Conservation (phyloP, 1,139 yeast species). For the Nakaseomyces kungkrabaensis region DNA sequence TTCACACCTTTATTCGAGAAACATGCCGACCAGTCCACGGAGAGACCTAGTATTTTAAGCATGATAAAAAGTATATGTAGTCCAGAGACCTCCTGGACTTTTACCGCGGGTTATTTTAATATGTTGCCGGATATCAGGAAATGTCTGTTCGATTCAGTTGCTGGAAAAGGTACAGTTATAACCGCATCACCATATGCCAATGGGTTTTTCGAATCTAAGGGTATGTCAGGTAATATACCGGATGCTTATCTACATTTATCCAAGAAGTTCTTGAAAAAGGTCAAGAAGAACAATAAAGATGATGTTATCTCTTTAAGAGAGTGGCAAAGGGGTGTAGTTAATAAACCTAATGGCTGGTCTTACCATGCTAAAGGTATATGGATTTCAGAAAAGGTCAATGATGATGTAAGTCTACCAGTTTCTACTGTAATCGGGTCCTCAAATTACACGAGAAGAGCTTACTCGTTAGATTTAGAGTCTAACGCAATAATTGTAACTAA, state of each 20-base stretch:
- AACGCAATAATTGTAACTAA: slow-evolving; percentile 72
- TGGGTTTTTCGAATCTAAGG: slow-evolving; percentile 79
- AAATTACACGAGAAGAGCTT: slow-evolving; percentile 85
- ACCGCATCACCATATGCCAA: slow-evolving; percentile 92
- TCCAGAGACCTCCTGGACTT: slow-evolving; percentile 60
- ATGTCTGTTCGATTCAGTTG: slow-evolving; percentile 49
- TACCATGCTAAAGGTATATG: slow-evolving; percentile 98
- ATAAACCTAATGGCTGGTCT: slow-evolving; percentile 83
- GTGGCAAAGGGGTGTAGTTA: slow-evolving; percentile 83
- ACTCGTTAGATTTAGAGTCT: slow-evolving; percentile 77
- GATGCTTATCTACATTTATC: slow-evolving; percentile 79
- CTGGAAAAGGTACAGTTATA: slow-evolving; percentile 55
- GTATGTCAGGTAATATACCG: slow-evolving; percentile 75
- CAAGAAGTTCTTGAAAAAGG: slow-evolving; percentile 52
- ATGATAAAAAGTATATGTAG: slow-evolving; percentile 50
- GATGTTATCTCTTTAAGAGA: slow-evolving; percentile 52
- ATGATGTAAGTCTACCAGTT: slow-evolving; percentile 46
- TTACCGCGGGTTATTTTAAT: slow-evolving; percentile 96
- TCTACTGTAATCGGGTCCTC: slow-evolving; percentile 85
- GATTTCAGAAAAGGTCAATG: slow-evolving; percentile 47
- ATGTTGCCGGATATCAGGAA: slow-evolving; percentile 67
- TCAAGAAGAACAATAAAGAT: slow-evolving; percentile 37
- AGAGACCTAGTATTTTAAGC: slow-evolving; percentile 58
- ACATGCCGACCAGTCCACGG: slow-evolving; percentile 61
- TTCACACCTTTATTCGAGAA: slow-evolving; percentile 63